Percentiles rank a stretch among this genome's conserved stretches.
Evolutionary conservation across 2,329 filamentous ascomycete species (phyloP).

Genomic region (Chalaropsis thielavioides): DNA sequence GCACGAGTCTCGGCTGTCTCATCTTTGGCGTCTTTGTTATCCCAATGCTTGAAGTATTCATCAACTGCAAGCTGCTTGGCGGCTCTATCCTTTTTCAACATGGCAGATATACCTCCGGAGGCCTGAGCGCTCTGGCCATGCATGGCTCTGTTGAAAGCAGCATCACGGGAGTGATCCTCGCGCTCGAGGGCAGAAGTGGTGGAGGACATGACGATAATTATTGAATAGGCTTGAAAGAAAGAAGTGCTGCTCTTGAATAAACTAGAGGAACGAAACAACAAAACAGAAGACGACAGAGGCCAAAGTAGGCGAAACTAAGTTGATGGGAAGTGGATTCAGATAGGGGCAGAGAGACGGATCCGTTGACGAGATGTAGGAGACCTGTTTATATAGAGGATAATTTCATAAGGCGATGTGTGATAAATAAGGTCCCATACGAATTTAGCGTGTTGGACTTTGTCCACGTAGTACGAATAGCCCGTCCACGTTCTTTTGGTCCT

Average conservation of each 20-base stretch:
- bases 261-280: constrained; percentile 5
- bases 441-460: not conserved
- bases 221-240: not conserved
- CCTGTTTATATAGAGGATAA: not conserved
- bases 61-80: constrained; percentile 73
- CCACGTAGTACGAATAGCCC: not conserved
- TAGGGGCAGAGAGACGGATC: not conserved
- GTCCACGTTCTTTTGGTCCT: not conserved
- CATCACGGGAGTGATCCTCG: constrained; percentile 75
- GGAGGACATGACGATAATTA: constrained; percentile 12
- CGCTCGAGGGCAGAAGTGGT: constrained; percentile 41
- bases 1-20: constrained; percentile 76
- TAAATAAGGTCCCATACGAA: not conserved
- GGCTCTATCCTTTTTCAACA: constrained; percentile 69
- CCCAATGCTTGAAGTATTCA: constrained; percentile 95
- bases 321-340: not conserved
- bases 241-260: constrained; percentile 16
- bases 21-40: constrained; percentile 61
- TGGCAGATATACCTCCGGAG: constrained; percentile 55
- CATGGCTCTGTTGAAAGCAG: constrained; percentile 77
- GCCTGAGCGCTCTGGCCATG: constrained; percentile 59
- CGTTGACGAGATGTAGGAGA: not conserved
- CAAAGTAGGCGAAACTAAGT: constrained; percentile 8
- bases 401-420: not conserved
- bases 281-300: constrained; percentile 15